A percentile compares a stretch with the other conserved stretches of the same genome.
Evolutionary conservation across 2,329 filamentous ascomycete species (phyloP).

Genomic region (Bertia moriformis): DNA sequence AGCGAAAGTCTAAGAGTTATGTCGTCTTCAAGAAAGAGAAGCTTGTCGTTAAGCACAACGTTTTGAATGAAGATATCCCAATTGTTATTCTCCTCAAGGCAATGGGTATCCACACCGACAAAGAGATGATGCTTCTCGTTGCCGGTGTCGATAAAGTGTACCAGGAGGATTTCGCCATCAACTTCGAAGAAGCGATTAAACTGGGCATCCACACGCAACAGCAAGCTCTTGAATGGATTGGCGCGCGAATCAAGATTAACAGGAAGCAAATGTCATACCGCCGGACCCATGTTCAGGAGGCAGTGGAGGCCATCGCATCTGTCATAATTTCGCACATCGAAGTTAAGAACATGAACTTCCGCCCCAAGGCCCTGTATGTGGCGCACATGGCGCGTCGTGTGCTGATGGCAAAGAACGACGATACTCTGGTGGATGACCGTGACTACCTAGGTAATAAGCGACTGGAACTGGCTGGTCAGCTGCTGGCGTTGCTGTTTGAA

Average conservation of each 20-base stretch:
- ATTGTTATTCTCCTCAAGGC: constrained; percentile 89
- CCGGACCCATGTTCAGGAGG: constrained; percentile 78
- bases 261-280: constrained; percentile 41
- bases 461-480: constrained; percentile 83
- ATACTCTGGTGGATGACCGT: constrained; percentile 80
- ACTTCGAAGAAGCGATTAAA: constrained; percentile 83
- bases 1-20: constrained; percentile 95
- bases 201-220: constrained; percentile 82
- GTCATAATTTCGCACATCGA: constrained; percentile 91
- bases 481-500: constrained; percentile 86
- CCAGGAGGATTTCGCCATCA: constrained; percentile 87
- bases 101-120: constrained; percentile 82
- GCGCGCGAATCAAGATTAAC: constrained; percentile 75
- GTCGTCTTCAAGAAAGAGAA: constrained; percentile 87
- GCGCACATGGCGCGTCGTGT: constrained; percentile 96
- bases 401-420: constrained; percentile 81
- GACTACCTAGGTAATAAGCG: constrained; percentile 98
- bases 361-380: constrained; percentile 91
- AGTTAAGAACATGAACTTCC: constrained; percentile 80
- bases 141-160: constrained; percentile 76
- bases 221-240: constrained; percentile 86
- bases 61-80: constrained; percentile 82
- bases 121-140: constrained; percentile 84
- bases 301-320: constrained; percentile 79
- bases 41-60: constrained; percentile 82